Percentiles rank a stretch among this genome's conserved stretches.
Evolutionary conservation across 345 rosid genomes (phyloP).

Genomic region (Eucalyptus polybractea): DNA sequence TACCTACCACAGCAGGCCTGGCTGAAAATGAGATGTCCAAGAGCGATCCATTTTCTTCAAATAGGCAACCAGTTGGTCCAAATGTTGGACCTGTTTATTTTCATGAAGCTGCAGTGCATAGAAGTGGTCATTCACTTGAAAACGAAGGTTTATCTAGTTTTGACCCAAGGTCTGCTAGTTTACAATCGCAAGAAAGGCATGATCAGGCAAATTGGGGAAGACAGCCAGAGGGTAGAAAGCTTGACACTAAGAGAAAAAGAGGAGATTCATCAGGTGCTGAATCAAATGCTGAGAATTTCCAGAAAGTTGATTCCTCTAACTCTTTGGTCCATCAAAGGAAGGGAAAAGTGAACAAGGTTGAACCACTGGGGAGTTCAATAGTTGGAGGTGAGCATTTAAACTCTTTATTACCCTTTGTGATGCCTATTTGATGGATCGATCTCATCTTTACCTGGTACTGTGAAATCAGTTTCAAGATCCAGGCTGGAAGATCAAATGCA

Average conservation of each 20-base stretch:
- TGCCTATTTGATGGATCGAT: conserved; percentile 20
- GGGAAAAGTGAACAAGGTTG: conserved; percentile 61
- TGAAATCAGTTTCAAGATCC: conserved; percentile 13
- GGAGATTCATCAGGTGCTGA: conserved; percentile 48
- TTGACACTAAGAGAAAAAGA: conserved; percentile 65
- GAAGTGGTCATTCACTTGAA: conserved; percentile 65
- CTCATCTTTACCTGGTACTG: conserved; percentile 4
- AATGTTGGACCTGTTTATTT: conserved; percentile 55
- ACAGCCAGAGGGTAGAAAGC: conserved; percentile 47
- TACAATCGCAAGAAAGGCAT: conserved; percentile 76
- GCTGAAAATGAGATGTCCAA: conserved; percentile 61
- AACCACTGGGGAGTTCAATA: conserved; percentile 27
- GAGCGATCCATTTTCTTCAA: conserved; percentile 45
- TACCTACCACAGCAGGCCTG: conserved; percentile 21
- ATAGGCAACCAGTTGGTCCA: conserved; percentile 63
- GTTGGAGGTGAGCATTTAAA: conserved; percentile 22
- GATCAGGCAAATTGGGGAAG: conserved; percentile 7
- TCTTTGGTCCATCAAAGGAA: conserved; percentile 27
- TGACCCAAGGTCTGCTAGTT: conserved; percentile 74
- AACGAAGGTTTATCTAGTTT: conserved; percentile 93
- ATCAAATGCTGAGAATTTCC: conserved; percentile 33
- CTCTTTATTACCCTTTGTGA: conserved; percentile 13
- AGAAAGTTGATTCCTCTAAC: conserved; percentile 29
- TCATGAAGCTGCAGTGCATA: conserved; percentile 62
- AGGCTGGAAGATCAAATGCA: conserved; percentile 22